phyloP scores from a whole-genome alignment of 2,329 filamentous ascomycete genomes.

The Didymella sp. region DNA sequence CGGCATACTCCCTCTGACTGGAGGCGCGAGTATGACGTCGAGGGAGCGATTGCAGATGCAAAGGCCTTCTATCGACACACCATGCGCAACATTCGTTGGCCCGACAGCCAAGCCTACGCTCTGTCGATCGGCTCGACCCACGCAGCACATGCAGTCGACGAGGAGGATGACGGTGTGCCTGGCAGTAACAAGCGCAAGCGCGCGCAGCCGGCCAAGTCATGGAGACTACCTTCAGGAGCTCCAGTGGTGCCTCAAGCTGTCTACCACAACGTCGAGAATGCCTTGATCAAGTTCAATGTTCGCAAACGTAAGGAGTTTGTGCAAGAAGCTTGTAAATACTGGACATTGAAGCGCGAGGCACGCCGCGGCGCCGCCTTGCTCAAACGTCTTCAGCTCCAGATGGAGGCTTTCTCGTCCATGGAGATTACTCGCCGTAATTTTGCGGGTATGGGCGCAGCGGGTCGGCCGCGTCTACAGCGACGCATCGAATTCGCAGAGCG shows the following conservation, averaged over 20 bases:
- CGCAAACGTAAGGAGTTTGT: conserved; percentile 91
- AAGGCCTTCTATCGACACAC: conserved; percentile 88
- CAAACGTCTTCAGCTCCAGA: conserved; percentile 90
- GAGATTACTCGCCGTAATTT: conserved; percentile 96
- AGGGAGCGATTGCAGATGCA: conserved; percentile 79
- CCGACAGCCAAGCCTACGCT: conserved; percentile 84
- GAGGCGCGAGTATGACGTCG: conserved; percentile 82
- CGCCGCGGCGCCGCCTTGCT: conserved; percentile 88
- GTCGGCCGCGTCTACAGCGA: conserved; percentile 76
- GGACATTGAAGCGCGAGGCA: conserved; percentile 95
- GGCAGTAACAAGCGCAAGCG: conserved; percentile 66
- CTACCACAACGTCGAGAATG: conserved; percentile 82
- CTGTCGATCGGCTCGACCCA: conserved; percentile 79
- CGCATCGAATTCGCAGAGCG: conserved; percentile 87
- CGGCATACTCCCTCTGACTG: conserved; percentile 92
- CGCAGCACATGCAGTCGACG: conserved; percentile 59
- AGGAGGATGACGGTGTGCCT: conserved; percentile 57
- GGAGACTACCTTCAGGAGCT: conserved; percentile 93
- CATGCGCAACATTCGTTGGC: conserved; percentile 91
- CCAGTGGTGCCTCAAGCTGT: conserved; percentile 91
- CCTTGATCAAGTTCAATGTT: conserved; percentile 81
- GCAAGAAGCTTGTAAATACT: conserved; percentile 93
- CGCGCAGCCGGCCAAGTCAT: conserved; percentile 67
- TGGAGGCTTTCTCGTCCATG: conserved; percentile 97
- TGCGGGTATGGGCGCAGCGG: conserved; percentile 88